Evolutionary conservation across 495 filamentous ascomycete species (phyloP).

Genomic region (Pyrenopolyporus hunteri): DNA sequence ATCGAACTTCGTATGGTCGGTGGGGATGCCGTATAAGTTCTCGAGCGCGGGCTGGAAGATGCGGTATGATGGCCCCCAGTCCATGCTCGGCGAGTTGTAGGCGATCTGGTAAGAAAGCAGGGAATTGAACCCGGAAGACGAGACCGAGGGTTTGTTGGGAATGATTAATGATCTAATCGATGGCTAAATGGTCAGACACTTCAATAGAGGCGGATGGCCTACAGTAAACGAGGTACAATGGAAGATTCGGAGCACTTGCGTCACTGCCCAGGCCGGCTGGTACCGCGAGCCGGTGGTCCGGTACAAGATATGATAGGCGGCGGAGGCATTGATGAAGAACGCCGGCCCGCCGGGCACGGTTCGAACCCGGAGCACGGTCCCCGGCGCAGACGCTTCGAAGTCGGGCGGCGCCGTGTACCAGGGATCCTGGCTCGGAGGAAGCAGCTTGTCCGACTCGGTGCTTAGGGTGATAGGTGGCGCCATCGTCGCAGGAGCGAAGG

Average conservation of each 20-base stretch:
- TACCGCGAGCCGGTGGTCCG: constrained; percentile 53
- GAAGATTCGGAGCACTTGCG: constrained; percentile 34
- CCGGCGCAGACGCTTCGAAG: constrained; percentile 47
- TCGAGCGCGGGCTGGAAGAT: constrained; percentile 6
- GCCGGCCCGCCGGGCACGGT: constrained; percentile 41
- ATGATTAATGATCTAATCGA: constrained; percentile 45
- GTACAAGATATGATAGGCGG: constrained; percentile 50
- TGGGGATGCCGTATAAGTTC: constrained; percentile 10
- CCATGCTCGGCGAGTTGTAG: constrained; percentile 47
- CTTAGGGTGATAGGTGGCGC: not conserved
- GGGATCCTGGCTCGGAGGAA: constrained; percentile 48
- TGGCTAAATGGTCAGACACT: not conserved
- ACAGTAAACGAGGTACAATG: too few species aligned
- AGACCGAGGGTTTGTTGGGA: constrained; percentile 37
- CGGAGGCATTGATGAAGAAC: constrained; percentile 2
- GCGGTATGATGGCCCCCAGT: constrained; percentile 24
- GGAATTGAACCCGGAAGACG: constrained; percentile 17
- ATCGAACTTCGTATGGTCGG: constrained; percentile 5
- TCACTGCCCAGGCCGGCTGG: constrained; percentile 53
- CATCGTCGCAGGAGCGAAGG: too few species aligned
- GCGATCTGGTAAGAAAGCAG: constrained; percentile 55
- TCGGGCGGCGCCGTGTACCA: constrained; percentile 53
- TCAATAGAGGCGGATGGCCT: not conserved
- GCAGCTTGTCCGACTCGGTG: not conserved
- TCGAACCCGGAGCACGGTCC: constrained; percentile 52